Percentiles rank a stretch among this genome's conserved stretches.
Conservation (phyloP, 108 stramenopile species). For the Parmales sp. region DNA sequence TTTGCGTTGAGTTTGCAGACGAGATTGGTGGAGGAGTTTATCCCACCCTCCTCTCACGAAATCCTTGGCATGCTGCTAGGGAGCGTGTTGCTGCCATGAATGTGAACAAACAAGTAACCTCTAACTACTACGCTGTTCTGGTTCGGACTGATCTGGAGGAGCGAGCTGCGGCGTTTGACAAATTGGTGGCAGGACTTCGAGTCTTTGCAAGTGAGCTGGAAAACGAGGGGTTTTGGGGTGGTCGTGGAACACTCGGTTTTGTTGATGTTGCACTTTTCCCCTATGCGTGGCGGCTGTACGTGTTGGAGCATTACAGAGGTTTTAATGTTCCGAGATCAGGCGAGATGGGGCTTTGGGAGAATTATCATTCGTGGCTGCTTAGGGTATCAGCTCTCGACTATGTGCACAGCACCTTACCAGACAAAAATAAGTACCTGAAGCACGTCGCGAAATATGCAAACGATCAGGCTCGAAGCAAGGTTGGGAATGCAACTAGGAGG, state of each 20-base stretch:
- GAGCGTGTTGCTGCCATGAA: constrained; percentile 57
- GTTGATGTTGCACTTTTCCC: constrained; percentile 62
- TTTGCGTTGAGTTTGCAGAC: constrained; percentile 63
- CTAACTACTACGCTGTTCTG: constrained; percentile 64
- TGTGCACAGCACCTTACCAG: constrained; percentile 63
- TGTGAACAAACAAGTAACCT: constrained; percentile 68
- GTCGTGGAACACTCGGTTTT: constrained; percentile 42
- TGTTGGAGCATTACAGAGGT: constrained; percentile 73
- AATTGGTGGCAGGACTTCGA: constrained; percentile 45
- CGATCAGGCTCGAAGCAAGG: constrained; percentile 60
- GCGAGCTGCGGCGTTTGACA: constrained; percentile 46
- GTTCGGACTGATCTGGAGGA: constrained; percentile 58
- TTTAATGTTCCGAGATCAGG: constrained; percentile 44
- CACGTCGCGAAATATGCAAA: constrained; percentile 71
- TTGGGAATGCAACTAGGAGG: constrained; percentile 71
- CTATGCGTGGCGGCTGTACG: constrained; percentile 65
- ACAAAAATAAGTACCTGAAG: constrained; percentile 62
- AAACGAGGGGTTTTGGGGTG: constrained; percentile 46
- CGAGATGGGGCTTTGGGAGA: background rate
- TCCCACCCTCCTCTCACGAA: constrained; percentile 54
- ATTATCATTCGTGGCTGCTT: constrained; percentile 18
- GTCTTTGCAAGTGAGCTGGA: constrained; percentile 49
- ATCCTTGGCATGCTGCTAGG: constrained; percentile 59
- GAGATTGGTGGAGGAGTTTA: constrained; percentile 24
- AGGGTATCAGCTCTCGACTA: constrained; percentile 50